A percentile compares a stretch with the other conserved stretches of the same genome.
Evolutionary conservation across 2,329 filamentous ascomycete genomes (phyloP).

Genomic region (Periconia sp.): DNA sequence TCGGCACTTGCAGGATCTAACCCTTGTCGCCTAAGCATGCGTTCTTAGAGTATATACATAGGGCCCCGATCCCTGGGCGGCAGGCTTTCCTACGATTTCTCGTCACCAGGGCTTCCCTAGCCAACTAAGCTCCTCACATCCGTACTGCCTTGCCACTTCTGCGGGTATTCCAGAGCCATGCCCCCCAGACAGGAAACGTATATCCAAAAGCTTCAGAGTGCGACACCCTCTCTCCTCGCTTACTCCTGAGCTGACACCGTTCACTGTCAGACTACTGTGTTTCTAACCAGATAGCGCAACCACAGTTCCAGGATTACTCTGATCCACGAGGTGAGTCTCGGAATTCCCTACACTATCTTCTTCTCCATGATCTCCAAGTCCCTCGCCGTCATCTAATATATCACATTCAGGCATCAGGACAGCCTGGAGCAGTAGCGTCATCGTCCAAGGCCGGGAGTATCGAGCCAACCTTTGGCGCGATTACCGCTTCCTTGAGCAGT

Average conservation of each 20-base stretch:
- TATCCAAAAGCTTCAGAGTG: conserved; percentile 41
- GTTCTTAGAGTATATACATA: conserved; percentile 40
- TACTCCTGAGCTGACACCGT: conserved; percentile 19
- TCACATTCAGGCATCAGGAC: conserved; percentile 41
- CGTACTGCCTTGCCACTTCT: background rate
- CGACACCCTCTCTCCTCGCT: conserved; percentile 12
- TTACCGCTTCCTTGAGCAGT: conserved; percentile 44
- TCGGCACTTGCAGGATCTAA: conserved; percentile 24
- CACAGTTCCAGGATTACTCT: conserved; percentile 45
- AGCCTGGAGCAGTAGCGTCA: conserved; percentile 44
- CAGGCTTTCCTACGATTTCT: conserved; percentile 27
- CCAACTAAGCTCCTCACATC: background rate
- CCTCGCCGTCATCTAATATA: no score
- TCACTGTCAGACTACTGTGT: conserved; percentile 36
- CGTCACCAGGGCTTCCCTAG: conserved; percentile 14
- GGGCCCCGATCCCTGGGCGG: conserved; percentile 24
- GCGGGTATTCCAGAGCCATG: conserved; percentile 30
- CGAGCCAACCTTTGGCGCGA: conserved; percentile 43
- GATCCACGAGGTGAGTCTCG: conserved; percentile 40
- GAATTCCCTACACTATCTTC: background rate
- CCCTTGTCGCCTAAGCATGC: conserved; percentile 31
- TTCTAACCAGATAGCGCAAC: conserved; percentile 41
- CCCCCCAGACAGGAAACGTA: conserved; percentile 34
- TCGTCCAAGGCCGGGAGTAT: conserved; percentile 42
- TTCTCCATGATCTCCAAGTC: background rate